phyloP scores from a whole-genome alignment of 75 land plant species.

The Azolla pinnata region DNA sequence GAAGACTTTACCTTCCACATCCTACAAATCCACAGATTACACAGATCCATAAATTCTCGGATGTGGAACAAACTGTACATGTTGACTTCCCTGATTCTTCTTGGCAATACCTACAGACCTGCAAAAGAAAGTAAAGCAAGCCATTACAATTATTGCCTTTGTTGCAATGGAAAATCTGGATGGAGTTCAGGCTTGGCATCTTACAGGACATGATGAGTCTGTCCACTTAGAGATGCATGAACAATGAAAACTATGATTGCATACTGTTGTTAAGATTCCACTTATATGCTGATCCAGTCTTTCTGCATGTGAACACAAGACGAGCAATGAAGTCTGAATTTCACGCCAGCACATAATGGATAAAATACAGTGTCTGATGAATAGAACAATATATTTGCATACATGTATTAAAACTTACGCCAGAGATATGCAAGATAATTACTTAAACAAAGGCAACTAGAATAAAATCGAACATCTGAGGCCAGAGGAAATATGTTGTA shows the following conservation, averaged over 20 bases:
- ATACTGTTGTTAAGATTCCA: conserved; percentile 90
- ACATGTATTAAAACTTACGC: too few species aligned
- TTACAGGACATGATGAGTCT: conserved; percentile 96
- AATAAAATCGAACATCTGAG: too few species aligned
- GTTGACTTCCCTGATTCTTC: conserved; percentile 85
- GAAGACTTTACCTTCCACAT: conserved; percentile 68
- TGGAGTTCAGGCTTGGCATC: conserved; percentile 5
- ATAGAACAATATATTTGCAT: too few species aligned
- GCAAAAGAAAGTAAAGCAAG: not conserved
- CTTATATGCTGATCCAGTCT: conserved; percentile 76
- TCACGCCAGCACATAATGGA: too few species aligned
- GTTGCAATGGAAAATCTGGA: not conserved
- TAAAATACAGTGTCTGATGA: too few species aligned
- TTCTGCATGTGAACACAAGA: too few species aligned
- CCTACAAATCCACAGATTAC: conserved; percentile 98
- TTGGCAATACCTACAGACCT: conserved; percentile 98
- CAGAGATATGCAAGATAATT: too few species aligned
- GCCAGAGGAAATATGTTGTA: too few species aligned
- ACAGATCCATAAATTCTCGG: conserved; percentile 96
- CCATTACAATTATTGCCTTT: not conserved
- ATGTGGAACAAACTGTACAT: conserved; percentile 78
- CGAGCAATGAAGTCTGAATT: too few species aligned
- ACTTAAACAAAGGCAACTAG: too few species aligned
- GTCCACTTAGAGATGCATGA: conserved; percentile 97
- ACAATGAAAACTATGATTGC: conserved; percentile 95